Evolutionary conservation across 306 rosid genomes (phyloP), one percentile per base, ranked within the genome.

Genomic region (Pyrus betulifolia): DNA sequence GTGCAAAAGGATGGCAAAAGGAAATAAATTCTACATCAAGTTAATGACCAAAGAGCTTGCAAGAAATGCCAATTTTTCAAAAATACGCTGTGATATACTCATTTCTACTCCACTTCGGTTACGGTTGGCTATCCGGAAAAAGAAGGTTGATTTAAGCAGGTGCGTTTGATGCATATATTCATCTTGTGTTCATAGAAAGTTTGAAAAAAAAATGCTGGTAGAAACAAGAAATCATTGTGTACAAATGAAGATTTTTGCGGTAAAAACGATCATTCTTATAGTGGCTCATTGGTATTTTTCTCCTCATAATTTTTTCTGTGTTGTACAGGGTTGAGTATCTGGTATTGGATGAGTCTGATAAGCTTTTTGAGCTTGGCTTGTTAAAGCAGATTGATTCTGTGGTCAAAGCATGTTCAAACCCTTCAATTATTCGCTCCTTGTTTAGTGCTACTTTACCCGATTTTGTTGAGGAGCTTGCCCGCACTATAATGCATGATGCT

Each of bases 371-470:
- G 91, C 92, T 86, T 45, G 87, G 79, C 23, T 71, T 95, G 78
- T 80, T 95, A n/a, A 88, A 91, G 81, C 97, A 90, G 86, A 95
- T 95, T 46, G 97, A 95, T 81, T 69, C 84, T 72, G 76, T 91
- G 33, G 90, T 92, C 70, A 91, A 92, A 88, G 97, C 97, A 79
- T 95, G 99, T 83, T 89, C 97, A 44, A 95, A 95, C 77, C 97
- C 97, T 70, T 89, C 97, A 76, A 87, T 95, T 60, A 80, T 86
- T 64, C 93, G 93, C 80, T 88, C 97, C 45, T 80, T 95, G 81
- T 95, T 92, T 82, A 92, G 99, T 82, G 97, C 99, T 81, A 95
- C 97, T 75, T 81, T 95, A 71, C 97, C 99, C 75, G 99, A 95
- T 85, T 89, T 79, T 76, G 93, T 95, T 76, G 99, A 95, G 82